Base-by-base conservation (phyloP, 2,329 filamentous ascomycete genomes). In the Cercospora citrullina region DNA sequence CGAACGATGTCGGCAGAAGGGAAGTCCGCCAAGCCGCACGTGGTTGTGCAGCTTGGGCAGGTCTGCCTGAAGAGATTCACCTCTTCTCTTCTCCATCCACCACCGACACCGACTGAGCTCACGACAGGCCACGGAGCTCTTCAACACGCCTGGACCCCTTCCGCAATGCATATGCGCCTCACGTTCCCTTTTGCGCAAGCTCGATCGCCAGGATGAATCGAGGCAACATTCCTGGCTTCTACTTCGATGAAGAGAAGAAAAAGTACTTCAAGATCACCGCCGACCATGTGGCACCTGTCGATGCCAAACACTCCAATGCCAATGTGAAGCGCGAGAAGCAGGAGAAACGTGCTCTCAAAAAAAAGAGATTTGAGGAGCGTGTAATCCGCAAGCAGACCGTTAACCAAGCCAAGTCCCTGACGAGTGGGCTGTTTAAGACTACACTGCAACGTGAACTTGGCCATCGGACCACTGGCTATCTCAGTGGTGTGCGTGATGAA, bases 221-320 rank as follows among this genome's bases (percentile, higher is more conserved):
- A 33, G 77, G 78, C 64, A 72, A 79, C 39, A 79, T 85, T n/a
- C 83, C 83, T 4, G 84, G 84, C 18, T 64, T 48, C 55, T 68
- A 67, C 28, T 68, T 76, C 69, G 81, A 85, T 69, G 70, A 74
- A 36, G 81, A 82, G 45, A 84, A 83, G 74, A 77, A 79, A 60
- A 85, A 84, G 68, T 85, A 85, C 73, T 85, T 85, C 77, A 79
- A 79, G 42, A 81, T 85, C 23, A 78, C 80, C 63, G 76, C 77
- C 16, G 76, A 80, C 30, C 78, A 80, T 75, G 63, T 74, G 60
- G 75, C 78, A 39, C 72, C 79, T 51, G 64, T 70, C 10, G 73
- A 72, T 6, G 73, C 78, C 4, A 82, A 81, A 66, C 82, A 85
- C 71, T 79, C 81, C 0, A 72, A 75, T 14, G 74, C 79, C 10